Percentiles rank a stretch among this genome's conserved stretches.
Conservation (phyloP, 768 basidiomycete genomes). For the Auriculariales sp. region DNA sequence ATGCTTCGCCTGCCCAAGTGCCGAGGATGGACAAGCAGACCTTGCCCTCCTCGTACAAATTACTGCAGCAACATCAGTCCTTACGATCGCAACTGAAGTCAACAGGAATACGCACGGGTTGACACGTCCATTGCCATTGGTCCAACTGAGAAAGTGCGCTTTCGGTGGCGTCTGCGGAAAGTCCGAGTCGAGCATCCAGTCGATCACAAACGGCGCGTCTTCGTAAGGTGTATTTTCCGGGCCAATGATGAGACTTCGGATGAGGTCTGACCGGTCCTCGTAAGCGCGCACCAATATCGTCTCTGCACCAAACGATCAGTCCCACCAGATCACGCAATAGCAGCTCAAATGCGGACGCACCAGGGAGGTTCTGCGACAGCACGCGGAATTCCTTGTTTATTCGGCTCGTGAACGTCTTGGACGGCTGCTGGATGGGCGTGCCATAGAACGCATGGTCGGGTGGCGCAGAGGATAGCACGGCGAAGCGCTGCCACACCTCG, state of each 20-base stretch:
- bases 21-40: constrained; percentile 85
- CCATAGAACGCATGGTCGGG: constrained; percentile 69
- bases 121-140: constrained; percentile 83
- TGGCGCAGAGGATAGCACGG: constrained; percentile 60
- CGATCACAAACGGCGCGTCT: constrained; percentile 89
- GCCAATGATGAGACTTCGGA: constrained; percentile 81
- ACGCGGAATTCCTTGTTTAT: constrained; percentile 73
- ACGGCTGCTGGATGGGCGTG: constrained; percentile 44
- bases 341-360: constrained; percentile 23
- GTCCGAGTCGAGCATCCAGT: constrained; percentile 78
- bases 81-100: constrained; percentile 1
- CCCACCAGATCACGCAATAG: neutral
- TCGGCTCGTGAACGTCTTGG: constrained; percentile 62
- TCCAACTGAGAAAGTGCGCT: constrained; percentile 89
- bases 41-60: constrained; percentile 91
- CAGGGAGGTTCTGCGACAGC: constrained; percentile 66
- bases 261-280: constrained; percentile 76
- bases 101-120: constrained; percentile 49
- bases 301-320: constrained; percentile 27
- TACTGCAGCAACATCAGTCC: constrained; percentile 27
- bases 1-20: constrained; percentile 83
- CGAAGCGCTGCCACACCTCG: constrained; percentile 68
- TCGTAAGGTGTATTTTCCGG: constrained; percentile 92
- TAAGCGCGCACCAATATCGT: constrained; percentile 82
- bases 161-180: constrained; percentile 73